Conservation (phyloP, 805 yeast genomes). For the Phaffomyces thermotolerans region DNA sequence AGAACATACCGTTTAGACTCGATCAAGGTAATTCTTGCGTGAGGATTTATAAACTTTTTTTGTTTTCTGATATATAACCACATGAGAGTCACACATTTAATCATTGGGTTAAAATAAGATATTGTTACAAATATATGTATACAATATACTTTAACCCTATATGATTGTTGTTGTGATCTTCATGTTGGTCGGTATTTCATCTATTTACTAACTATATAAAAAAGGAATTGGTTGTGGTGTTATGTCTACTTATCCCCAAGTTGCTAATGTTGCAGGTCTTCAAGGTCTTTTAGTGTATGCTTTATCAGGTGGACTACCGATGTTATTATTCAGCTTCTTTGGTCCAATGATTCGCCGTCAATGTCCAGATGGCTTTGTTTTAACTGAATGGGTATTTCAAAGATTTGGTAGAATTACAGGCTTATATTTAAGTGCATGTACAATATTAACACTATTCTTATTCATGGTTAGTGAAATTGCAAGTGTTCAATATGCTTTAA, state of each 20-base stretch:
- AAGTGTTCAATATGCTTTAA: conserved; percentile 70
- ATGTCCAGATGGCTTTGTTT: conserved; percentile 85
- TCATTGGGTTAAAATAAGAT: background rate
- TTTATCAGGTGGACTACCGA: conserved; percentile 73
- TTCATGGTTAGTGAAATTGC: conserved; percentile 85
- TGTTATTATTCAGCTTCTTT: conserved; percentile 70
- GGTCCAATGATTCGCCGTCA: conserved; percentile 75
- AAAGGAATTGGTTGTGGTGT: conserved; percentile 88
- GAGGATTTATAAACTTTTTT: conserved; percentile 38
- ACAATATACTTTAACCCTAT: too few species aligned
- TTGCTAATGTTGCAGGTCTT: conserved; percentile 78
- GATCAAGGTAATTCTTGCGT: conserved; percentile 81
- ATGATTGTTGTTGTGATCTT: too few species aligned
- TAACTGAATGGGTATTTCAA: conserved; percentile 90
- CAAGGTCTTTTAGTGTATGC: conserved; percentile 84
- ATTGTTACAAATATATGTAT: too few species aligned
- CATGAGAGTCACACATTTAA: background rate
- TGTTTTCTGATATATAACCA: conserved; percentile 7
- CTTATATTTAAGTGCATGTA: conserved; percentile 69
- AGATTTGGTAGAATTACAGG: conserved; percentile 72
- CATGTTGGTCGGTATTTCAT: background rate
- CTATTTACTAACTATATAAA: conserved; percentile 25
- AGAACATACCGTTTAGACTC: conserved; percentile 71
- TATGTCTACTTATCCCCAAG: conserved; percentile 76
- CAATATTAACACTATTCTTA: conserved; percentile 76